Base-by-base conservation (phyloP, 2,329 filamentous ascomycete genomes). In the Neocatenulostroma microsporum region DNA sequence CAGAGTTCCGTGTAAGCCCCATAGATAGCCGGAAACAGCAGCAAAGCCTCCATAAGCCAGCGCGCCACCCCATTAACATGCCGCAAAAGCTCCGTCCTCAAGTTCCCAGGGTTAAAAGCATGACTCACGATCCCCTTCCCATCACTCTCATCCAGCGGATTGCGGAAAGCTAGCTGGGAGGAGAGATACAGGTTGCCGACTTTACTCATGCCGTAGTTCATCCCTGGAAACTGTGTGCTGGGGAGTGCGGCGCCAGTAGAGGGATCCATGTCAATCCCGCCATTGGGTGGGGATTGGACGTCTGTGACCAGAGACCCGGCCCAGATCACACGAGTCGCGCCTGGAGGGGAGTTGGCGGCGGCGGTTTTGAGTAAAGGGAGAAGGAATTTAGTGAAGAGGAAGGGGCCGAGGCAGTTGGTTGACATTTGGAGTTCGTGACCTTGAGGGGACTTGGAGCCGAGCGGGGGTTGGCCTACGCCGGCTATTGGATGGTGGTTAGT, bases 391-490 rank as follows among this genome's bases (percentile, higher is more conserved):
- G 53, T 54, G 35, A 60, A 50, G 3, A 60, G 45, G 40, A 38
- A 56, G 7, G 46, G 54, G 2, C 51, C 57, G 14, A 59, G 42
- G 20, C 44, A 47, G 32, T 60, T 60, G 12, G 55, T 58, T 17
- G 50, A 54, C 14, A 58, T 45, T 38, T 58, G 57, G 11, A 53
- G 40, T 63, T 60, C 56, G 41, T 56, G 42, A 24, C 41, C 44
- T 36, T 62, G 56, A 2, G 37, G 33, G 7, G 56, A 52, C 21
- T 53, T 52, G 9, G 49, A 51, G 10, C 60, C 63, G 3, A 35
- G 32, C 2, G 62, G 57, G 3, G 60, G 56, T 12, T 47, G 48
- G 42, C 57, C 55, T 5, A 50, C 44, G 26, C 44, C 47, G 17
- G n/a, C n/a, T n/a, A n/a, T n/a, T n/a, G n/a, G n/a, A n/a, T n/a